Conservation (phyloP, 2,329 filamentous ascomycete species). For the Lasiodiplodia sp. region DNA sequence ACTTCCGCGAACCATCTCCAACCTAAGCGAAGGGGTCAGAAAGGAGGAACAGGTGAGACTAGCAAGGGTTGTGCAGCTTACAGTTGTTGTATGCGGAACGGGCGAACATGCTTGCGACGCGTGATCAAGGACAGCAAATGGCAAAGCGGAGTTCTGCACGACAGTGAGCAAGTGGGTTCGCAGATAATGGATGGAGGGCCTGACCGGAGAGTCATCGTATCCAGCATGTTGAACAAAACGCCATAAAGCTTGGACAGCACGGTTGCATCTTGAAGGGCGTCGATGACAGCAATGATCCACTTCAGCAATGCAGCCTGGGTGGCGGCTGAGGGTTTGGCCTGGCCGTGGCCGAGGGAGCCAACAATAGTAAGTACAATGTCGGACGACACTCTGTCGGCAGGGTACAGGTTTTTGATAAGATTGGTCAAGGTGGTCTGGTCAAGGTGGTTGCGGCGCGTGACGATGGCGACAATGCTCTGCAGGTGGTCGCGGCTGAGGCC, state of each 20-base stretch:
- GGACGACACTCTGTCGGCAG: conserved; percentile 68
- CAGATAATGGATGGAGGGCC: not conserved
- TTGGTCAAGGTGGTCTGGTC: conserved; percentile 77
- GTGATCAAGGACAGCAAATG: conserved; percentile 82
- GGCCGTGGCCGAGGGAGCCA: conserved; percentile 78
- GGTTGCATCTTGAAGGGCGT: conserved; percentile 69
- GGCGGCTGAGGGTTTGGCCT: conserved; percentile 73
- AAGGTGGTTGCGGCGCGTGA: conserved; percentile 71
- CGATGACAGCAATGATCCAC: conserved; percentile 81
- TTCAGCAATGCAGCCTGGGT: conserved; percentile 75
- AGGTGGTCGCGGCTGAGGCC: conserved; percentile 71
- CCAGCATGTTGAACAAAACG: conserved; percentile 80
- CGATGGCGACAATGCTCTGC: conserved; percentile 68
- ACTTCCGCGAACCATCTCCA: conserved; percentile 57
- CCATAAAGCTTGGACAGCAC: conserved; percentile 75
- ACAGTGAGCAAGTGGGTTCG: conserved; percentile 36
- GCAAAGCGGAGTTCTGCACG: conserved; percentile 62
- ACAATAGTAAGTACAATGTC: conserved; percentile 71
- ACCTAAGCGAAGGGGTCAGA: conserved; percentile 38
- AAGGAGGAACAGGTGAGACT: not conserved
- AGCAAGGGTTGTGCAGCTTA: conserved; percentile 35
- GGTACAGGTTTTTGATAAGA: conserved; percentile 78
- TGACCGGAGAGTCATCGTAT: conserved; percentile 77
- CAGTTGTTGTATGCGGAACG: conserved; percentile 81
- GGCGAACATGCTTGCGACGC: conserved; percentile 80